A percentile compares a stretch with the other conserved stretches of the same genome.
These are phyloP conservation scores for Colletotrichum sp. DNA, from an alignment of 2,329 filamentous ascomycete genomes.

Conservation along the genomic window DNA sequence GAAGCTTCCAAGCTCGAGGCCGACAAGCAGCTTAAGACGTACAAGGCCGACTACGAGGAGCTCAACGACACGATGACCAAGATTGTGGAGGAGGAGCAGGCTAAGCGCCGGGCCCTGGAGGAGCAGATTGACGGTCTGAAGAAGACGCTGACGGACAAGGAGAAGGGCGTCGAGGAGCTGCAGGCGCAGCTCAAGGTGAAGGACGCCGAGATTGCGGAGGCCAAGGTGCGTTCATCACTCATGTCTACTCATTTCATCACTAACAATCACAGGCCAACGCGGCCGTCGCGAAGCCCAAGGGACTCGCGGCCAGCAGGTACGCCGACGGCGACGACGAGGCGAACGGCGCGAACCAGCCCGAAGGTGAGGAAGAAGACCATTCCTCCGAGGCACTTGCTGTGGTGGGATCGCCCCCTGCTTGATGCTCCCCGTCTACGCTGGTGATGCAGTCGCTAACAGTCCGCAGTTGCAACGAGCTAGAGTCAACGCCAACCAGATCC, in stretches of 20 bases:
- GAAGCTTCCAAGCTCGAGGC: constrained; percentile 56
- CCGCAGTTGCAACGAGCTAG: constrained; percentile 29
- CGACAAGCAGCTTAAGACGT: constrained; percentile 58
- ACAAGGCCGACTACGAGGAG: constrained; percentile 64
- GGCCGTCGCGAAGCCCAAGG: constrained; percentile 48
- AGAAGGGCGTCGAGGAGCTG: constrained; percentile 53
- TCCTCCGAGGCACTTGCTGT: constrained; percentile 70
- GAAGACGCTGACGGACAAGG: constrained; percentile 50
- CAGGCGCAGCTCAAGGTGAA: constrained; percentile 65
- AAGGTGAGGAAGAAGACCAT: constrained; percentile 68
- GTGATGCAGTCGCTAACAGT: constrained; percentile 24
- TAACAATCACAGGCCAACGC: constrained; percentile 45
- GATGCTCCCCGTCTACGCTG: constrained; percentile 36
- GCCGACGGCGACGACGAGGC: constrained; percentile 45
- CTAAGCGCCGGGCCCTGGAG: constrained; percentile 56
- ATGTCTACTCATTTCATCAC: constrained; percentile 2
- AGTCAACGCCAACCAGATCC: constrained; percentile 52
- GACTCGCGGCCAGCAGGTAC: constrained; percentile 60
- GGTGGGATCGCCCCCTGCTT: constrained; percentile 64
- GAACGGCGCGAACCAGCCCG: constrained; percentile 39
- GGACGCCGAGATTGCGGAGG: constrained; percentile 68
- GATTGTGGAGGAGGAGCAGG: constrained; percentile 63
- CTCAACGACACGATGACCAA: constrained; percentile 67
- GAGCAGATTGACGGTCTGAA: constrained; percentile 52
- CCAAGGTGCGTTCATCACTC: constrained; percentile 49